Conservation (phyloP, 208 protist genomes). For the Leishmania arabica region DNA sequence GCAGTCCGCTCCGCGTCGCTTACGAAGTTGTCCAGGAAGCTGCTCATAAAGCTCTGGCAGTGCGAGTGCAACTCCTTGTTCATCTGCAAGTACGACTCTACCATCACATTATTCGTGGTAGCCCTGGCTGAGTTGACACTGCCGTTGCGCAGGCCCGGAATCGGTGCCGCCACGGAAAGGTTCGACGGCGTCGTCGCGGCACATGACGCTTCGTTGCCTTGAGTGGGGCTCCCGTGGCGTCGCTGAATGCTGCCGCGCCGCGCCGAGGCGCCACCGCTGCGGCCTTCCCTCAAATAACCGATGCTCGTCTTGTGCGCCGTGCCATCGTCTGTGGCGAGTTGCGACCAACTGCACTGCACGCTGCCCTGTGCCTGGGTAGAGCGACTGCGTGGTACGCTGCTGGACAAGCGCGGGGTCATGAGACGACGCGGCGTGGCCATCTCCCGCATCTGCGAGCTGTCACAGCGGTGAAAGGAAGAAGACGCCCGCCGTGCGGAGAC, state of each 20-base stretch:
- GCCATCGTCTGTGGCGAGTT: background rate
- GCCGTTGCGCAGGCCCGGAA: constrained; percentile 18
- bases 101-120: constrained; percentile 19
- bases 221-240: constrained; percentile 34
- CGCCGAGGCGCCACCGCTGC: background rate
- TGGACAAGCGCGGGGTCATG: constrained; percentile 20
- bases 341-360: constrained; percentile 13
- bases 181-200: background rate
- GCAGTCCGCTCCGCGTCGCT: constrained; percentile 43
- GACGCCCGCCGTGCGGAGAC: constrained; percentile 21
- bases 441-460: constrained; percentile 39
- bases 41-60: constrained; percentile 44
- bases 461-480: constrained; percentile 35
- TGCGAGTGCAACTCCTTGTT: constrained; percentile 38
- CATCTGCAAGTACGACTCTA: constrained; percentile 31
- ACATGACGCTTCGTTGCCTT: constrained; percentile 19
- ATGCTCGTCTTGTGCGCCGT: background rate
- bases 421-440: constrained; percentile 33
- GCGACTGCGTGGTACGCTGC: constrained; percentile 34
- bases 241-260: constrained; percentile 28
- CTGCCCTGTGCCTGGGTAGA: constrained; percentile 22
- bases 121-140: constrained; percentile 11
- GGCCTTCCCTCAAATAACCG: background rate
- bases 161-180: constrained; percentile 17
- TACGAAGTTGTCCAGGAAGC: constrained; percentile 53